Evolutionary conservation across 805 yeast genomes (phyloP).

Genomic region (Crinitomyces ghanaensis): DNA sequence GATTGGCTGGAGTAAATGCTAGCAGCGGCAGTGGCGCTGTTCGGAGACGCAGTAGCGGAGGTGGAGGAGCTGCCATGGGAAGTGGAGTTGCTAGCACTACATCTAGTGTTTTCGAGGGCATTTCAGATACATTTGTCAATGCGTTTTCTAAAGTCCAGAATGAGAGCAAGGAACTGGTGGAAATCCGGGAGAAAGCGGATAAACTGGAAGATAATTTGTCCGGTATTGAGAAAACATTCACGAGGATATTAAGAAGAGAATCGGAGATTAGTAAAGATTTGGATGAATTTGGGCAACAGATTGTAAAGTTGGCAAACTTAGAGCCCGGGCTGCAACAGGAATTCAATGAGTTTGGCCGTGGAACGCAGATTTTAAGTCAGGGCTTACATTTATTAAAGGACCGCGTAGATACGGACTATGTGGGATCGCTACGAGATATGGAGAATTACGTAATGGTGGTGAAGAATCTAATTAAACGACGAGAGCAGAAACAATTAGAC

Average conservation of each 20-base stretch:
- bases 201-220: conserved; percentile 74
- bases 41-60: neutral
- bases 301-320: conserved; percentile 51
- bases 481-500: conserved; percentile 86
- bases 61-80: conserved; percentile 15
- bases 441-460: conserved; percentile 65
- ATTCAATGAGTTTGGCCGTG: conserved; percentile 36
- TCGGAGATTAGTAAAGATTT: conserved; percentile 64
- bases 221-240: conserved; percentile 68
- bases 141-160: conserved; percentile 70
- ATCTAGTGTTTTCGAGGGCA: conserved; percentile 54
- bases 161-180: conserved; percentile 64
- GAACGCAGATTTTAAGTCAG: conserved; percentile 33
- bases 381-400: conserved; percentile 35
- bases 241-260: conserved; percentile 60
- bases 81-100: conserved; percentile 13
- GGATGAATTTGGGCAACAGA: conserved; percentile 56
- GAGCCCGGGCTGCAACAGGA: conserved; percentile 33
- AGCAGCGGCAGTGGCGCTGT: conserved; percentile 14
- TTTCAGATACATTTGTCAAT: conserved; percentile 87
- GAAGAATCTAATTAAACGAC: conserved; percentile 60
- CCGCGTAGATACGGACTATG: conserved; percentile 64
- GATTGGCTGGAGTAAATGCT: conserved; percentile 5
- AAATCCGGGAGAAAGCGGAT: conserved; percentile 70
- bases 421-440: conserved; percentile 74